These are phyloP conservation scores for Arthrobotrys pseudoclavata DNA, from an alignment of 2,329 filamentous ascomycete species.

Conservation along the genomic window DNA sequence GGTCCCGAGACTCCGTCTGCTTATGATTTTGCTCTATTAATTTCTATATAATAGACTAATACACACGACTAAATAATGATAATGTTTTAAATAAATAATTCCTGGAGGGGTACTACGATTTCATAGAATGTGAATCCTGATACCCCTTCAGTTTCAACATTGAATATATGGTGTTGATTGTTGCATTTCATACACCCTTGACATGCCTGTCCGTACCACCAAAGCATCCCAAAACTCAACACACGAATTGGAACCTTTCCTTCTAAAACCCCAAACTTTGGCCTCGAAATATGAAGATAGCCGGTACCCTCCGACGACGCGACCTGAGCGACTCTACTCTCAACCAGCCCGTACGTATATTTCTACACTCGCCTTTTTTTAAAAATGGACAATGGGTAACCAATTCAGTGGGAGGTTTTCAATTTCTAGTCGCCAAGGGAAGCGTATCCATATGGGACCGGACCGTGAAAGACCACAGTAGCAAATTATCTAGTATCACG, in stretches of 20 bases:
- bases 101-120: too few species aligned
- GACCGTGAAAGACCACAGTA: conserved; percentile 45
- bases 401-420: background rate
- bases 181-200: conserved; percentile 22
- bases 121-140: background rate
- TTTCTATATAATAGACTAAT: too few species aligned
- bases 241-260: conserved; percentile 36
- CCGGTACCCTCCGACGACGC: conserved; percentile 28
- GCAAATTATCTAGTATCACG: conserved; percentile 6
- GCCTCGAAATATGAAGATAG: conserved; percentile 56
- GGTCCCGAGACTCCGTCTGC: too few species aligned
- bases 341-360: conserved; percentile 47
- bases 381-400: conserved; percentile 35
- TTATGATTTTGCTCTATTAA: too few species aligned
- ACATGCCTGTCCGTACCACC: conserved; percentile 32
- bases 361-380: background rate
- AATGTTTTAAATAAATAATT: too few species aligned
- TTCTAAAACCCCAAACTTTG: background rate
- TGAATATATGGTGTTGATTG: conserved; percentile 17
- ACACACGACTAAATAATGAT: too few species aligned
- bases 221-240: background rate
- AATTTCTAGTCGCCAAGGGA: conserved; percentile 39
- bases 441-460: conserved; percentile 43
- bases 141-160: background rate
- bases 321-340: conserved; percentile 45